Percentiles rank a stretch among this genome's conserved stretches.
Evolutionary conservation across 768 basidiomycete genomes (phyloP).

Genomic region (Cystofilobasidium capitatum): DNA sequence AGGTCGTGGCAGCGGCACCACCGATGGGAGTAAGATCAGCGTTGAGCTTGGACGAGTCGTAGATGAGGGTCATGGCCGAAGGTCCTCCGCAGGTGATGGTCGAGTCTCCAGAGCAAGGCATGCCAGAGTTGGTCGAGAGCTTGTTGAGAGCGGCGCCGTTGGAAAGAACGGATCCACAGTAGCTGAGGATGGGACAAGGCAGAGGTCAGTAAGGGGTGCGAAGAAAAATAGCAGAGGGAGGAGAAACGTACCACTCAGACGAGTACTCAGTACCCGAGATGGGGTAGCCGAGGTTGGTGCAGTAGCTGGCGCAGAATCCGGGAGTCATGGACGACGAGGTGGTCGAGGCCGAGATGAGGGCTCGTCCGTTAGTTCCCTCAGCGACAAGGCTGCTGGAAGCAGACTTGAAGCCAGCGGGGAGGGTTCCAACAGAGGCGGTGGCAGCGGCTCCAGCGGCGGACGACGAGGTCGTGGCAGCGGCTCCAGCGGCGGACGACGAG

Average conservation of each 20-base stretch:
- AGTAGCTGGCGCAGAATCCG: slow-evolving; percentile 30
- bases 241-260: background rate
- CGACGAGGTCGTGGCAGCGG: background rate
- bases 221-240: background rate
- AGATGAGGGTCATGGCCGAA: slow-evolving; percentile 1
- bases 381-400: slow-evolving; percentile 1
- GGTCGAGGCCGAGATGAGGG: slow-evolving; percentile 29
- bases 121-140: background rate
- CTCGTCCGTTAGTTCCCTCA: slow-evolving; percentile 25
- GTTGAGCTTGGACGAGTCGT: slow-evolving; percentile 4
- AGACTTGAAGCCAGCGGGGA: slow-evolving; percentile 7
- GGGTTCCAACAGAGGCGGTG: background rate
- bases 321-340: slow-evolving; percentile 30
- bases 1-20: no score
- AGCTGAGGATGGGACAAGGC: background rate
- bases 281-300: slow-evolving; percentile 27
- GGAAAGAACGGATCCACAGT: background rate
- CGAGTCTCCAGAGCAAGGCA: slow-evolving; percentile 5
- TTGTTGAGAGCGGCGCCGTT: background rate
- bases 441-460: no score
- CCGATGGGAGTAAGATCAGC: no score
- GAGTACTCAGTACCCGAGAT: slow-evolving; percentile 32
- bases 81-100: slow-evolving; percentile 12
- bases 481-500: background rate
- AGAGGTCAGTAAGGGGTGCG: background rate